Percentiles rank a stretch among this genome's conserved stretches.
These are phyloP conservation scores for Parathielavia hyrcaniae DNA, from an alignment of 495 filamentous ascomycete genomes.

Conservation along the genomic window DNA sequence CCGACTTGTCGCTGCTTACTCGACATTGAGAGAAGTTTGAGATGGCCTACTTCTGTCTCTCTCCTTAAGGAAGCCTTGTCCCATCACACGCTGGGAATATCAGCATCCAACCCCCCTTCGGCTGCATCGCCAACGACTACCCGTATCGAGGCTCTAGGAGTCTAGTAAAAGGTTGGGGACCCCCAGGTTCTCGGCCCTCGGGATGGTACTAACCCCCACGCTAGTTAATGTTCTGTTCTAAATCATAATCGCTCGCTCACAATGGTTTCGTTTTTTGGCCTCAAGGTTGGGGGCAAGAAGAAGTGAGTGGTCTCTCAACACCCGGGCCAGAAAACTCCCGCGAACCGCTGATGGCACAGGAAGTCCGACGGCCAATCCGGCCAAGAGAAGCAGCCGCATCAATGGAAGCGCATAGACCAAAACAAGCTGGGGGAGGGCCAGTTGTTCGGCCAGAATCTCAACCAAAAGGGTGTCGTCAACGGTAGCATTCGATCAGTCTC, in stretches of 20 bases:
- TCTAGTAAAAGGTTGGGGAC: background rate
- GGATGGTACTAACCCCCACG: no score
- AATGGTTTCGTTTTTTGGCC: conserved; percentile 48
- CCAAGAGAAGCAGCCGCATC: conserved; percentile 19
- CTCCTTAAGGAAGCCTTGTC: background rate
- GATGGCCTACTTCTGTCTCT: conserved; percentile 2
- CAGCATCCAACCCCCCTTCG: background rate
- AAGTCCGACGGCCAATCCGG: conserved; percentile 30
- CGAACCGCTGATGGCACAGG: conserved; percentile 29
- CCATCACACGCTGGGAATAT: background rate
- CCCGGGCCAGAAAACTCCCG: background rate
- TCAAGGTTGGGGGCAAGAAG: conserved; percentile 46
- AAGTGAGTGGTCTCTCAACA: conserved; percentile 34
- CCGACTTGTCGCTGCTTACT: background rate
- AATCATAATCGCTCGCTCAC: conserved; percentile 22
- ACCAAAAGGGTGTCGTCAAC: conserved; percentile 22
- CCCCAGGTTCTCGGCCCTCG: no score
- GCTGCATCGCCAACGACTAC: background rate
- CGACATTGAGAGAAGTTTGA: conserved; percentile 2
- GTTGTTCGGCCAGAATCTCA: conserved; percentile 24
- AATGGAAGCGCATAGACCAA: conserved; percentile 30
- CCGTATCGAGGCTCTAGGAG: background rate
- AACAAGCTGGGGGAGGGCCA: conserved; percentile 30
- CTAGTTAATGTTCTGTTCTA: conserved; percentile 22
- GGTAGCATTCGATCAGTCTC: conserved; percentile 30